Evolutionary conservation across 371 early-diverging fungal genomes (phyloP).

Genomic region (Rhizopus sp.): DNA sequence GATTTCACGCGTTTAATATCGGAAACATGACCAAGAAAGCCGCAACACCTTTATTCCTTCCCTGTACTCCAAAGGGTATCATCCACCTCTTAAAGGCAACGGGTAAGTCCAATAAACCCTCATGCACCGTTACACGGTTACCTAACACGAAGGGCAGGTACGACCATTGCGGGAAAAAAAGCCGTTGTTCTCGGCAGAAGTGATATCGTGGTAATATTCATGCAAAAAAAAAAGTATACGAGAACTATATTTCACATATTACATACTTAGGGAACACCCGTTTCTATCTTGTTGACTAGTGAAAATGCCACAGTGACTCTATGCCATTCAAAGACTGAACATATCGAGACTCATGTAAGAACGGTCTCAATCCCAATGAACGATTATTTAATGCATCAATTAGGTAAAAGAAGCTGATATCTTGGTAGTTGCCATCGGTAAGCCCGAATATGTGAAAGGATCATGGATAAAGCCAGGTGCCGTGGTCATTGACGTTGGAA

Average conservation of each 20-base stretch:
- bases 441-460: constrained; percentile 78
- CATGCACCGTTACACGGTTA: not conserved
- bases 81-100: constrained; percentile 78
- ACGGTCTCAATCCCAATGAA: too few relatives aligned
- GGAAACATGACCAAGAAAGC: constrained; percentile 85
- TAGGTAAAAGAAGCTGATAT: constrained; percentile 80
- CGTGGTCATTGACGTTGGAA: constrained; percentile 94
- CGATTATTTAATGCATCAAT: not conserved
- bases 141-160: not conserved
- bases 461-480: constrained; percentile 92
- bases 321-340: constrained; percentile 84
- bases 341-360: constrained; percentile 71
- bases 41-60: constrained; percentile 76
- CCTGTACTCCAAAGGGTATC: constrained; percentile 95
- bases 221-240: constrained; percentile 18
- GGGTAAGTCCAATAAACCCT: constrained; percentile 10
- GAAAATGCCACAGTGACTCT: constrained; percentile 89
- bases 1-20: constrained; percentile 89
- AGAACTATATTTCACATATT: not conserved
- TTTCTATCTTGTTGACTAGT: constrained; percentile 78
- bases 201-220: constrained; percentile 72
- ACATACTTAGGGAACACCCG: constrained; percentile 68
- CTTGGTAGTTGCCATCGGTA: constrained; percentile 87
- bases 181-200: constrained; percentile 94
- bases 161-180: constrained; percentile 23